Conservation (phyloP, 495 filamentous ascomycete genomes). For the Clohesyomyces aquaticus region DNA sequence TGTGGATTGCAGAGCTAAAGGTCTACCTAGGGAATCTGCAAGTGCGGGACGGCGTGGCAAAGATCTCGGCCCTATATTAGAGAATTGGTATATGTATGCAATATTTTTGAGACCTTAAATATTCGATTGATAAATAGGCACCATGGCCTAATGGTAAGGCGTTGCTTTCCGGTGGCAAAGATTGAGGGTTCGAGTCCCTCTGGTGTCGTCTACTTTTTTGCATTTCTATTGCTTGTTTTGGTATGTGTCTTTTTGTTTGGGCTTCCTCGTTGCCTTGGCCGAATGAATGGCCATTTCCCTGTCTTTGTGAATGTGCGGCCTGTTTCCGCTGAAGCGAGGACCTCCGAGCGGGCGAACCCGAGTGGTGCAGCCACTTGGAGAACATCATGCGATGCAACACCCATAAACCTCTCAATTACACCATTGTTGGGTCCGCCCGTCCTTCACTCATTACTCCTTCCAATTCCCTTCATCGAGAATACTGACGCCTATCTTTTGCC, state of each 20-base stretch:
- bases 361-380: background rate
- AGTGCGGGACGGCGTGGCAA: too few relatives aligned
- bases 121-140: too few relatives aligned
- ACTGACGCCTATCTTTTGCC: too few relatives aligned
- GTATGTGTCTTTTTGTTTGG: too few relatives aligned
- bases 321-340: background rate
- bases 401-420: background rate
- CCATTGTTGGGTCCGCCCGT: background rate
- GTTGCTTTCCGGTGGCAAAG: conserved; percentile 52
- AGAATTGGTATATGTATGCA: too few relatives aligned
- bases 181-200: conserved; percentile 52
- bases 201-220: conserved; percentile 41
- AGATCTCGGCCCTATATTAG: too few relatives aligned
- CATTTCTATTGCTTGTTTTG: conserved; percentile 19
- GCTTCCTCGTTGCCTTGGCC: too few relatives aligned
- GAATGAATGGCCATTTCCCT: background rate
- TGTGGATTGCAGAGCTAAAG: too few relatives aligned
- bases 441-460: background rate
- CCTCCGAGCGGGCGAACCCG: background rate
- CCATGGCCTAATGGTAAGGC: conserved; percentile 53
- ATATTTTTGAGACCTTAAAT: too few relatives aligned
- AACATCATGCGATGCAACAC: background rate
- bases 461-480: background rate
- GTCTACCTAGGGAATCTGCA: too few relatives aligned
- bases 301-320: background rate